Percentiles rank a stretch among this genome's conserved stretches.
These are phyloP conservation scores for Colletotrichum sp. DNA, from an alignment of 2,329 filamentous ascomycete genomes.

Conservation along the genomic window DNA sequence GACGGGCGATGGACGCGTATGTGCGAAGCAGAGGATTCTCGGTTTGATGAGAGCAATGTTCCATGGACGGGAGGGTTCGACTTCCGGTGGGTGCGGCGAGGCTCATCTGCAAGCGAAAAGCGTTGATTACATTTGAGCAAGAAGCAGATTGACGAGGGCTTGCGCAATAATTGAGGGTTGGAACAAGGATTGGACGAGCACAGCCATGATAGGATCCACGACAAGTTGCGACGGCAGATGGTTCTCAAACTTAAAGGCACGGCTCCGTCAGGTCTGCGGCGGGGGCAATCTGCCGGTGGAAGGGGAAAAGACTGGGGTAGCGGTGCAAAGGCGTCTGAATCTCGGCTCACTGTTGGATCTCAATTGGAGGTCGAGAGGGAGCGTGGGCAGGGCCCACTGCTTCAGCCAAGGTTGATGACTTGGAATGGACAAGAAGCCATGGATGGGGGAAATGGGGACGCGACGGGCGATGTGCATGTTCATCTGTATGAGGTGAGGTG, in stretches of 20 bases:
- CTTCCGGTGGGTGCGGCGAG: neutral
- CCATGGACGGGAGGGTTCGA: neutral
- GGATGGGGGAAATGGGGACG: neutral
- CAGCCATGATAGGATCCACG: neutral
- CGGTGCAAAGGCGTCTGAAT: neutral
- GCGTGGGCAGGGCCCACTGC: neutral
- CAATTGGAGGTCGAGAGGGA: neutral
- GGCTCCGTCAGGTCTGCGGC: neutral
- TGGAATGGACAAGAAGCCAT: neutral
- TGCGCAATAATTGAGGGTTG: neutral
- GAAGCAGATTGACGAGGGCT: neutral
- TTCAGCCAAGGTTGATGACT: neutral
- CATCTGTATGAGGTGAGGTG: neutral
- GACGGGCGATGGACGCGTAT: neutral
- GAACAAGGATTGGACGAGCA: neutral
- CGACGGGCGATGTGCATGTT: neutral
- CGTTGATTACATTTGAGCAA: neutral
- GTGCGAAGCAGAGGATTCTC: neutral
- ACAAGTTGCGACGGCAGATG: neutral
- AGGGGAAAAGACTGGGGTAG: neutral
- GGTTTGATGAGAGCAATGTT: neutral
- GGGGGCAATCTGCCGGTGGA: neutral
- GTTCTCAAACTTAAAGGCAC: neutral
- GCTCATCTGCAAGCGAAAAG: neutral
- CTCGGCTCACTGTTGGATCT: neutral